phyloP scores from a whole-genome alignment of 2,329 filamentous ascomycete genomes.

The Nemania bipapillata region DNA sequence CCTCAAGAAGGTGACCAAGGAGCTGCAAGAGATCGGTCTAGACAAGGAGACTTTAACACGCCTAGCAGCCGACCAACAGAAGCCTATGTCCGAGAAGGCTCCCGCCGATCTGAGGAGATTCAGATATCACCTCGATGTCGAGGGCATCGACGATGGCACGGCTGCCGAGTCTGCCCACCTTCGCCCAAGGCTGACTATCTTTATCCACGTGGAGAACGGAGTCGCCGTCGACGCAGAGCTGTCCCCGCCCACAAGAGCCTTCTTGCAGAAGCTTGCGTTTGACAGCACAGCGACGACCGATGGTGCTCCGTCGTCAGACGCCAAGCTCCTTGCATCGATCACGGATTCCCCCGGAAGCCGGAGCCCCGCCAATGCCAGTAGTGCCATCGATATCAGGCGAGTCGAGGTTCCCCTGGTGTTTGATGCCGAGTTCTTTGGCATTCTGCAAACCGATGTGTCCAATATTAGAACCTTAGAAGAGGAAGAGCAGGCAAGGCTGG shows the following conservation, averaged over 20 bases:
- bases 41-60: slow-evolving; percentile 75
- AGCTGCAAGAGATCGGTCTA: slow-evolving; percentile 77
- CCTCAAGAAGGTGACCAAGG: slow-evolving; percentile 79
- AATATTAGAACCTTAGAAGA: slow-evolving; percentile 75
- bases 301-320: neutral
- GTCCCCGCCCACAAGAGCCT: slow-evolving; percentile 70
- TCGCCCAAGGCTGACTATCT: slow-evolving; percentile 75
- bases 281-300: slow-evolving; percentile 38
- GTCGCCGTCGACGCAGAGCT: slow-evolving; percentile 75
- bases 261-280: slow-evolving; percentile 70
- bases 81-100: slow-evolving; percentile 56
- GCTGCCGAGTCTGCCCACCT: slow-evolving; percentile 60
- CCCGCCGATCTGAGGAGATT: slow-evolving; percentile 53
- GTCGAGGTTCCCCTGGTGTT: slow-evolving; percentile 82
- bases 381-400: slow-evolving; percentile 46
- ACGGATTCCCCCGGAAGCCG: neutral
- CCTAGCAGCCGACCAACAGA: slow-evolving; percentile 66
- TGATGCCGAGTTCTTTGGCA: slow-evolving; percentile 81
- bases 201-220: slow-evolving; percentile 73
- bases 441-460: slow-evolving; percentile 76
- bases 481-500: slow-evolving; percentile 72
- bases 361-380: neutral
- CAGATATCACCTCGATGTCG: slow-evolving; percentile 63
- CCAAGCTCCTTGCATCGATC: neutral
- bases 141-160: slow-evolving; percentile 63